These are phyloP conservation scores for Pythium scleroteichum DNA, from an alignment of 352 stramenopile species.

Conservation along the genomic window DNA sequence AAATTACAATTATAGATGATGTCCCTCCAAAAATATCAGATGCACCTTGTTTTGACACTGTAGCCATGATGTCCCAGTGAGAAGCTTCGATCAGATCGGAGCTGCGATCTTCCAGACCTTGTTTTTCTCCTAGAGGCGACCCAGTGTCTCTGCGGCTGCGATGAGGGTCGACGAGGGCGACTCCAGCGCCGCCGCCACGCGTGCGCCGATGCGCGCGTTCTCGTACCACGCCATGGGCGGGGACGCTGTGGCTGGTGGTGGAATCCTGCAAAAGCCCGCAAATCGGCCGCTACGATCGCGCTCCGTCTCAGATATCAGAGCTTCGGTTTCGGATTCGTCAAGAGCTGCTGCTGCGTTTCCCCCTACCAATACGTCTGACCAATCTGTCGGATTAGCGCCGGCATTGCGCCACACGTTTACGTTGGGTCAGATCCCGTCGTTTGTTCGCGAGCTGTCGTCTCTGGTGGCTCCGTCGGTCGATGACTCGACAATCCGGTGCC, in stretches of 20 bases:
- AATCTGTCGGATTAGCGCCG: not conserved
- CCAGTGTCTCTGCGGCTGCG: not conserved
- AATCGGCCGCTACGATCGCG: not conserved
- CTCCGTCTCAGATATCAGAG: not conserved
- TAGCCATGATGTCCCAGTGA: no score
- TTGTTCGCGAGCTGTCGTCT: slow-evolving; percentile 1
- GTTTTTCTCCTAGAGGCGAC: not conserved
- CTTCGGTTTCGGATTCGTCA: not conserved
- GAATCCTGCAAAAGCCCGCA: no score
- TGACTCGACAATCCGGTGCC: not conserved
- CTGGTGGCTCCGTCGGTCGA: not conserved
- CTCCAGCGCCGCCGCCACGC: not conserved
- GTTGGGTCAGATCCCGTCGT: not conserved
- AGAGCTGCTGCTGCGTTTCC: not conserved
- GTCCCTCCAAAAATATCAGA: no score
- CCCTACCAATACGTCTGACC: not conserved
- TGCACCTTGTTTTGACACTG: no score
- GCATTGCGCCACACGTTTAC: slow-evolving; percentile 2
- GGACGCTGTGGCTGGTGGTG: not conserved
- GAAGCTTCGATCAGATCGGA: no score
- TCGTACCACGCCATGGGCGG: not conserved
- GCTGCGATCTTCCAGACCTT: no score
- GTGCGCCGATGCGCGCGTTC: not conserved
- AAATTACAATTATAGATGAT: no score
- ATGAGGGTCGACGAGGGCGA: not conserved